Base-by-base conservation (phyloP, 169 alveolate genomes). In the Hepatocystis sp. region DNA sequence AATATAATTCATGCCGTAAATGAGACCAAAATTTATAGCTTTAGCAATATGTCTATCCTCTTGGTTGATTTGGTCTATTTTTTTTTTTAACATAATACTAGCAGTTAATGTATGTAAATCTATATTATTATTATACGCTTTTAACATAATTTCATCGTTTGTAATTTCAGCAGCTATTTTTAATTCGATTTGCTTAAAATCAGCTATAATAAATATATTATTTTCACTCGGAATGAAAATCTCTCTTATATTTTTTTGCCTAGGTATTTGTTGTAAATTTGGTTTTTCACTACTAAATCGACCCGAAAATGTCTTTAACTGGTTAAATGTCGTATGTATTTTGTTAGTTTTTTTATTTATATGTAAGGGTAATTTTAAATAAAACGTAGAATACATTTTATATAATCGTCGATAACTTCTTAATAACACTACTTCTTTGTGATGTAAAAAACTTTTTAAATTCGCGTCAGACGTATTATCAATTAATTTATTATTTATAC, bases 31-130 rank as follows among this genome's bases (percentile, higher is more conserved):
- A 66, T 94, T 94, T 32, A 94, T 94, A 15, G 97, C 97, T 88
- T 94, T 94, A 28, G 97, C 97, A 52, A 94, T 91, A 68, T 94
- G 97, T n/a, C 97, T 85, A 51, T 94, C 97, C 11, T 89, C 96
- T 67, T 93, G 91, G 27, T 88, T 84, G n/a, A 94, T 76, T 40
- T 88, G 92, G 15, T 58, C 23, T 19, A 92, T 91, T 23, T 49
- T 44, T 53, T 65, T 76, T 42, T 86, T 86, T 85, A 89, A 90
- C 32, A 92, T 85, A 40, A 92, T 81, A 55, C 95, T 92, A 25
- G 95, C 95, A 0, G 95, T 92, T 44, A 92, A 86, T 8, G 95
- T 84, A 60, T 92, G 95, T 53, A 92, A 56, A 44, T 92, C 95
- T 25, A 78, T 84, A 27, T 91, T 93, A 44, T 85, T 86, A 52